Evolutionary conservation across 2,329 filamentous ascomycete species (phyloP).

Genomic region (Stylonectria norvegica): DNA sequence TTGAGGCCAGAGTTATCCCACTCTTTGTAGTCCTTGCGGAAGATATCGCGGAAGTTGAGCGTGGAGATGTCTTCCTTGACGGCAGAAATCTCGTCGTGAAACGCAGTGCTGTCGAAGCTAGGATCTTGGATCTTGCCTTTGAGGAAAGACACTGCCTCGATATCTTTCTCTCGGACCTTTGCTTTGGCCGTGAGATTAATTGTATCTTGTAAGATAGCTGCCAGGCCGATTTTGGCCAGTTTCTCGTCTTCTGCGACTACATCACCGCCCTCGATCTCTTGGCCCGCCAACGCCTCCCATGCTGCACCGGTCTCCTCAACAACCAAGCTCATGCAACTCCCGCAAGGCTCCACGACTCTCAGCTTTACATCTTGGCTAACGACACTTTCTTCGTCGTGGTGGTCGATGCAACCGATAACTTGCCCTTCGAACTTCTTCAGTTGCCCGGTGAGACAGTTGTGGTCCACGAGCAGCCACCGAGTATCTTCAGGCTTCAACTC

Average conservation of each 20-base stretch:
- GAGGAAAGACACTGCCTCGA: constrained; percentile 54
- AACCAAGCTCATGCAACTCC: constrained; percentile 72
- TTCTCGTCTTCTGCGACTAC: constrained; percentile 47
- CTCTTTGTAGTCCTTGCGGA: constrained; percentile 82
- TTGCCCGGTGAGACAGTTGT: constrained; percentile 67
- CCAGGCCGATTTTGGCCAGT: constrained; percentile 65
- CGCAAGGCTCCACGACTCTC: constrained; percentile 61
- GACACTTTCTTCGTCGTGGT: constrained; percentile 69
- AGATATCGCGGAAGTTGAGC: constrained; percentile 61
- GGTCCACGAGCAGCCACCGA: constrained; percentile 73
- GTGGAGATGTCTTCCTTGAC: constrained; percentile 66
- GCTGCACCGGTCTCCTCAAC: constrained; percentile 53
- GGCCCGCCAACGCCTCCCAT: constrained; percentile 53
- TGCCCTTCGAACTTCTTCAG: constrained; percentile 50
- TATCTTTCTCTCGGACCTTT: constrained; percentile 65
- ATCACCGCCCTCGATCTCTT: constrained; percentile 21
- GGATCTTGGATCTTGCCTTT: constrained; percentile 44
- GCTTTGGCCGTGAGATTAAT: constrained; percentile 57
- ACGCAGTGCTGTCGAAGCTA: constrained; percentile 50
- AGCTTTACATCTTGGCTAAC: constrained; percentile 49
- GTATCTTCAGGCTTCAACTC: constrained; percentile 53
- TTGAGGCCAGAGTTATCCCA: constrained; percentile 58
- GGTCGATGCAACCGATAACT: constrained; percentile 69
- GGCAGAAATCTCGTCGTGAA: constrained; percentile 56
- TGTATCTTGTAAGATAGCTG: constrained; percentile 72